These are phyloP conservation scores for Saccharomycopsis oosterbeekiorum DNA, from an alignment of 805 yeast genomes.

Conservation along the genomic window DNA sequence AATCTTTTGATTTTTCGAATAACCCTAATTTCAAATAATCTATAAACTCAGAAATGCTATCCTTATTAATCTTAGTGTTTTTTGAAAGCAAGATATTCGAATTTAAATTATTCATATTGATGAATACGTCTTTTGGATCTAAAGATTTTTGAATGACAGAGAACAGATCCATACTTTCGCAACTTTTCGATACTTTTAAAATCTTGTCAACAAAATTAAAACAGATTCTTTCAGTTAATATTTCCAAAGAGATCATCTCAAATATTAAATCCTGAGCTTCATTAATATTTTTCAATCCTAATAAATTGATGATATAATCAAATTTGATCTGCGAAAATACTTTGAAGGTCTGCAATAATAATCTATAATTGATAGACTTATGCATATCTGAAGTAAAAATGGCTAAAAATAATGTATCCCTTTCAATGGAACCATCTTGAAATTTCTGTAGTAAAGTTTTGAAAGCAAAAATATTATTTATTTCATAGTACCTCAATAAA, in stretches of 20 bases:
- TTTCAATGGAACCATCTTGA: not conserved
- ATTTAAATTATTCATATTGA: not conserved
- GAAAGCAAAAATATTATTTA: constrained; percentile 4
- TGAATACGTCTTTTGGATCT: not conserved
- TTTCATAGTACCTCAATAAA: constrained; percentile 4
- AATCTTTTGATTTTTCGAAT: constrained; percentile 2
- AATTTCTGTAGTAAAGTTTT: not conserved
- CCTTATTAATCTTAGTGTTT: not conserved
- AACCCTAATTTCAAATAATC: not conserved
- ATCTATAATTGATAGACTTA: constrained; percentile 9
- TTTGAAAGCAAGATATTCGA: not conserved
- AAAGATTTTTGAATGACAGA: constrained; percentile 1
- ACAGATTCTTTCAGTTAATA: constrained; percentile 2
- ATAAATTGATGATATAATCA: not conserved
- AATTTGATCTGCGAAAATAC: constrained; percentile 3
- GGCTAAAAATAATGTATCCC: constrained; percentile 1
- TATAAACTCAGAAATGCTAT: not conserved
- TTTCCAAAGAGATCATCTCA: constrained; percentile 9
- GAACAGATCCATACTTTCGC: not conserved
- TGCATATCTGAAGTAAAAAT: constrained; percentile 4
- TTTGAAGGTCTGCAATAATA: constrained; percentile 6
- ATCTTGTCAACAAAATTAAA: constrained; percentile 4
- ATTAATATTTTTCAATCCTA: not conserved
- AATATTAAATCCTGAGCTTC: constrained; percentile 11
- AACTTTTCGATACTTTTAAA: not conserved